Percentiles rank a stretch among this genome's conserved stretches.
Evolutionary conservation across 1,139 yeast species (phyloP).

Genomic region (Meyerozyma sp.): DNA sequence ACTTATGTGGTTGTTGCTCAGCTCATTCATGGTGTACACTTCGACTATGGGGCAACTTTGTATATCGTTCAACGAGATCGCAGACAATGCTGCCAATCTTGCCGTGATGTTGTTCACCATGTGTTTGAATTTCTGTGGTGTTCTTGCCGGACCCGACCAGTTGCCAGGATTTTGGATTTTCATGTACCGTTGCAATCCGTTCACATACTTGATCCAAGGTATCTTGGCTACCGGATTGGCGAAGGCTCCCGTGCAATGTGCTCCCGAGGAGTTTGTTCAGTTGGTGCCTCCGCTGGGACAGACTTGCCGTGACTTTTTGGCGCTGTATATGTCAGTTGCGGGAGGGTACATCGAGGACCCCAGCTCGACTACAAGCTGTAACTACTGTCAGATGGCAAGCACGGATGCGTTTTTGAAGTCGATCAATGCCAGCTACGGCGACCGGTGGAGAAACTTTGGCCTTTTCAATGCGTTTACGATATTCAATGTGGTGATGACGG

Average conservation of each 20-base stretch:
- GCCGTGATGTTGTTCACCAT: slow-evolving; percentile 60
- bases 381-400: slow-evolving; percentile 42
- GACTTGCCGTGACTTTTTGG: slow-evolving; percentile 53
- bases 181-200: slow-evolving; percentile 62
- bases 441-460: slow-evolving; percentile 70
- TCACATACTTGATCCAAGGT: slow-evolving; percentile 55
- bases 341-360: slow-evolving; percentile 49
- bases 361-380: slow-evolving; percentile 41
- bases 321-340: slow-evolving; percentile 32
- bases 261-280: slow-evolving; percentile 40
- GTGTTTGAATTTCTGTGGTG: slow-evolving; percentile 80
- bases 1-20: slow-evolving; percentile 38
- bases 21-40: slow-evolving; percentile 53
- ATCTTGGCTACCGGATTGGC: slow-evolving; percentile 41
- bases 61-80: slow-evolving; percentile 57
- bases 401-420: slow-evolving; percentile 48
- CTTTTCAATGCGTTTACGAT: slow-evolving; percentile 30
- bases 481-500: slow-evolving; percentile 16
- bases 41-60: slow-evolving; percentile 63
- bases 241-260: slow-evolving; percentile 44
- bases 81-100: slow-evolving; percentile 72
- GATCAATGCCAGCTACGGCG: slow-evolving; percentile 37
- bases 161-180: slow-evolving; percentile 51
- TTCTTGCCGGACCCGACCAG: slow-evolving; percentile 54
- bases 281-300: slow-evolving; percentile 53